Evolutionary conservation across 192 early-diverging fungal genomes (phyloP), one percentile per base, ranked within the genome.

Genomic region (Coemansia biformis): DNA sequence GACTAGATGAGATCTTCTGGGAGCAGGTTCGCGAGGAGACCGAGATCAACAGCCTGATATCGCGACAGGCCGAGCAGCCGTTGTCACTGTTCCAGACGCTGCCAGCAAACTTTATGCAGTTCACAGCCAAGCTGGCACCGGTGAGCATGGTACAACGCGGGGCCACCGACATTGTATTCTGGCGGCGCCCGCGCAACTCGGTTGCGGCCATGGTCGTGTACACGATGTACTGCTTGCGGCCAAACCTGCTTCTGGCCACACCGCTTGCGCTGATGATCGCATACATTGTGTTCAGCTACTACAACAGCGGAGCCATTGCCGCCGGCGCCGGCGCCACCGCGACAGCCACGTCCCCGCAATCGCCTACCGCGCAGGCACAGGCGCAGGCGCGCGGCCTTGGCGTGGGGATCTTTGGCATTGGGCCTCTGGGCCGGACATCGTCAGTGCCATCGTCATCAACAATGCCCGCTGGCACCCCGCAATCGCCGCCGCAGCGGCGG

Each of bases 61-160:
- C 65, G 18, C 48, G 42, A 10, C 64, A 68, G 28, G 35, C 72
- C 15, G 65, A 75, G 32, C 72, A 66, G 65, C 72, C 72, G 14
- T 43, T 75, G 28, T 75, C 72, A 51, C 48, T 75, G 55, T 66
- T 66, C 21, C 65, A 66, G 26, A 75, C 72, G 38, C 59, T 75
- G 45, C 72, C 72, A 0, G 53, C 63, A 23, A 75, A 75, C 46
- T 68, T 75, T 60, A 75, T 75, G 60, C 63, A 75, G 59, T 75
- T 75, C 30, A 68, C 65, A 9, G 72, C 72, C 19, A 75, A 75
- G 36, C 51, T 68, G 38, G 72, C 64, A 3, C 65, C 72, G 12
- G 9, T 75, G 21, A 53, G 48, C 19, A 14, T 68, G 15, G 32
- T 68, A 22, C 58, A 63, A 10, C 59, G 54, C n/a, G 30, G 44